Base-by-base conservation (phyloP, 2,329 filamentous ascomycete genomes). In the Epichloe brachyelytri region DNA sequence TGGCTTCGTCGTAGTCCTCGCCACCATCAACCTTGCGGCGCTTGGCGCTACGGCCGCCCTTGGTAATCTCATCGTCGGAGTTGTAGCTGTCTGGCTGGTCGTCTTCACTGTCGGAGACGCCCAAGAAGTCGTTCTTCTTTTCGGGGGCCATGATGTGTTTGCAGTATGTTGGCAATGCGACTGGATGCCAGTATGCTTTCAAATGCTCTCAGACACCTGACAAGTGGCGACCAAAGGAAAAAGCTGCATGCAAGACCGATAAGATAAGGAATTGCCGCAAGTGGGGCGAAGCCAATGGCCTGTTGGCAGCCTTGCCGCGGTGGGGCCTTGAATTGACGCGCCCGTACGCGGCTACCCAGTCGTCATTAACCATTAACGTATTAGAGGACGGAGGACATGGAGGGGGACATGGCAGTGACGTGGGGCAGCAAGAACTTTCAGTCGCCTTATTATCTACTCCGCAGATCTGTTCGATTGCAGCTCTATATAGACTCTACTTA, bases 121-220 rank as follows among this genome's bases (percentile, higher is more conserved):
- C 80, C 33, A 90, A 76, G 59, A 84, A 90, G 49, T 86, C 77
- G 64, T 88, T 88, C 58, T 78, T 77, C 62, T 85, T 88, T 61
- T 83, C 78, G 40, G 79, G 72, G 1, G 82, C 67, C 85, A 89
- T 88, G 37, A 33, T 43, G 43, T 15, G 37, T 19, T 36, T 17
- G 34, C 19, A 17, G 4, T 22, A 19, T 17, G 15, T 22, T 33
- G 20, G 19, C 20, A 34, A 30, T 20, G n/a, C 14, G 46, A 19
- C 19, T 26, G 22, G 11, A 14, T 45, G 12, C 30, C 19, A 12
- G n/a, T 22, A 46, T 20, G 44, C 19, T 26, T 11, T 37, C 30
- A 12, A 44, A 44, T 19, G 8, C n/a, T 20, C 17, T 41, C 39
- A 19, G 39, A 14, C 12, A 17, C 26, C 26, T 26, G 26, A 26